A percentile compares a stretch with the other conserved stretches of the same genome.
Evolutionary conservation across 495 filamentous ascomycete species (phyloP).

Genomic region (Aspergillus ostianus): DNA sequence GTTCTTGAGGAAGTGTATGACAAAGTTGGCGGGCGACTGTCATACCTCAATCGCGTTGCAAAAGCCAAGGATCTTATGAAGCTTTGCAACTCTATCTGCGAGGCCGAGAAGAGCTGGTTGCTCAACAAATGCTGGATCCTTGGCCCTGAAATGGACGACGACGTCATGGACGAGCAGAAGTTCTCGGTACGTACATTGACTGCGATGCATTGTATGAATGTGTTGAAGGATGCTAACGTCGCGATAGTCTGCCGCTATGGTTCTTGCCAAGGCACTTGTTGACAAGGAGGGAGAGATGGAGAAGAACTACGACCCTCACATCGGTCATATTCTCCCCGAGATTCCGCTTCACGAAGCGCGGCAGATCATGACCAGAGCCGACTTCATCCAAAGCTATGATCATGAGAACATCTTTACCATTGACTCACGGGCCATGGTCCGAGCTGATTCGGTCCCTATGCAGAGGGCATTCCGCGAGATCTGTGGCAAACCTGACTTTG

Average conservation of each 20-base stretch:
- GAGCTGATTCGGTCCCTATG: constrained; percentile 95
- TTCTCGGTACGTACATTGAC: constrained; percentile 62
- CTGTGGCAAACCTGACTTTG: constrained; percentile 68
- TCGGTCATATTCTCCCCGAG: constrained; percentile 75
- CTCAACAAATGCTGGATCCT: constrained; percentile 94
- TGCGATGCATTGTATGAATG: neutral
- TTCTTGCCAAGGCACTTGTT: constrained; percentile 86
- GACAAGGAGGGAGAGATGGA: constrained; percentile 71
- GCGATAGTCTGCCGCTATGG: constrained; percentile 79
- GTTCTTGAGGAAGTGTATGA: constrained; percentile 76
- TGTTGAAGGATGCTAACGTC: neutral
- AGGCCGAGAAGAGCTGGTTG: constrained; percentile 89
- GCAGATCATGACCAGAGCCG: constrained; percentile 89
- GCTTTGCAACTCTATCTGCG: constrained; percentile 76
- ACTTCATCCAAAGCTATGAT: constrained; percentile 92
- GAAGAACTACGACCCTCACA: constrained; percentile 56
- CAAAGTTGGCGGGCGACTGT: constrained; percentile 79
- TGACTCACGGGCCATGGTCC: constrained; percentile 79
- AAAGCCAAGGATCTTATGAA: constrained; percentile 72
- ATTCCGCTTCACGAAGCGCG: constrained; percentile 82
- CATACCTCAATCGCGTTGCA: constrained; percentile 82
- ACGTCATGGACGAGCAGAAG: constrained; percentile 99
- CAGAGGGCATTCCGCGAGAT: constrained; percentile 86
- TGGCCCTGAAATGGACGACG: constrained; percentile 91
- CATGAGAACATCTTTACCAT: constrained; percentile 95